phyloP scores from a whole-genome alignment of 179 eudicot genomes.

The Patellifolia procumbens region DNA sequence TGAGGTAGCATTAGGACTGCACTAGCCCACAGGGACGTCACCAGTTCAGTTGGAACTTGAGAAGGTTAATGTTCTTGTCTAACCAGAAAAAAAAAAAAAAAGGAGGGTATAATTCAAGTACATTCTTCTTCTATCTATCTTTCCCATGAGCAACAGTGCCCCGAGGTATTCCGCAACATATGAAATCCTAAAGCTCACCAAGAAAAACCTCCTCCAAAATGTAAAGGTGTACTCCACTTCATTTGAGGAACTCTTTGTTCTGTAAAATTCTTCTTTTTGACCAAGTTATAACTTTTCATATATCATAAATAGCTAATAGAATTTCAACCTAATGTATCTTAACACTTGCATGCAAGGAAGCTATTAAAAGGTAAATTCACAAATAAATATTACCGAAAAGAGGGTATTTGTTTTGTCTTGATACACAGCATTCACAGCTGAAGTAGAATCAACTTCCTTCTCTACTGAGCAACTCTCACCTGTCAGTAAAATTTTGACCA shows the following conservation, averaged over 20 bases:
- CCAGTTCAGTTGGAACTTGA: no score
- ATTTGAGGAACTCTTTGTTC: not conserved
- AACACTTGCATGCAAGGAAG: not conserved
- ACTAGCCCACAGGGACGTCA: no score
- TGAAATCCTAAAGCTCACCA: not conserved
- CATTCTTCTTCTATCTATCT: not conserved
- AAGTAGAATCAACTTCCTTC: conserved; percentile 79
- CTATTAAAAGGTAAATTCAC: not conserved
- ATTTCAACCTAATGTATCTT: not conserved
- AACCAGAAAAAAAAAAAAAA: not conserved
- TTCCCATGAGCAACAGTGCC: not conserved
- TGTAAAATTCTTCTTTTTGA: no score
- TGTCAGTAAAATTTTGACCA: conserved; percentile 28
- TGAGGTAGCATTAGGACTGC: no score
- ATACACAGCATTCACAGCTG: conserved; percentile 82
- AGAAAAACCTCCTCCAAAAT: not conserved
- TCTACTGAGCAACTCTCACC: conserved; percentile 99
- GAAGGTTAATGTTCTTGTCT: not conserved
- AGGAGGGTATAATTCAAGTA: not conserved
- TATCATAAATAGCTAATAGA: no score
- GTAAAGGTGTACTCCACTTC: not conserved
- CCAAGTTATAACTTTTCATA: no score
- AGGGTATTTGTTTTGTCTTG: conserved; percentile 97
- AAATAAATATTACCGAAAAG: conserved; percentile 68
- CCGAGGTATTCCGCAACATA: not conserved